Base-by-base conservation (phyloP, 495 filamentous ascomycete species). In the Aspergillus panamensis region DNA sequence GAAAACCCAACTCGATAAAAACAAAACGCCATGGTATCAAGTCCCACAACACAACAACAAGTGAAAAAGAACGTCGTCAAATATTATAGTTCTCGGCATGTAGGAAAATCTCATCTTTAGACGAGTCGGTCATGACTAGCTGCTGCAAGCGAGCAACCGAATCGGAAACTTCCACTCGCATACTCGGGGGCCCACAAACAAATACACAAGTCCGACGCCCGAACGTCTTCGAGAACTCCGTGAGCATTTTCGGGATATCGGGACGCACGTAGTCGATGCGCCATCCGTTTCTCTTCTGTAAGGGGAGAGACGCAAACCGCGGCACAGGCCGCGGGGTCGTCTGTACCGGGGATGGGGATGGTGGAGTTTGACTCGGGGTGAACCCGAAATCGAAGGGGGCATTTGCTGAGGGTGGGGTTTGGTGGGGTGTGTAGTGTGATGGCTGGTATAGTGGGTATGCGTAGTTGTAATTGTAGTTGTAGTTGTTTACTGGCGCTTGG, bases 51-150 rank as follows among this genome's bases (percentile, higher is more conserved):
- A 30, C 10, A 49, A 33, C 60, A 25, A 17, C 32, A 30, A 51
- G 39, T 33, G 35, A 57, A 57, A 55, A 57, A 14, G 54, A 20
- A 16, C 8, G n/a, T n/a, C 47, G 51, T 79, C 66, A 95, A 51
- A 93, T 76, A 39, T 91, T 89, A 73, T 95, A 96, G 69, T 96
- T 96, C 80, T 97, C 93, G 10, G 92, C 87, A 79, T 97, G 93
- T 71, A 97, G 70, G 69, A 91, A 96, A 56, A 97, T 87, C 82
- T 97, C 93, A 66, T 96, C 93, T 44, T 85, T 83, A 51, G 80
- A 80, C 16, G 85, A 81, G 62, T 89, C 86, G 3, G 78, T 81
- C 87, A 89, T 88, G 33, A 97, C 92, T 70, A 86, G 82, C 35
- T 79, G 78, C 79, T 97, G 93, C 66, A 96, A 73, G 55, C 83